phyloP scores from a whole-genome alignment of 1,284 basidiomycete genomes.

The Puccinia hordei region DNA sequence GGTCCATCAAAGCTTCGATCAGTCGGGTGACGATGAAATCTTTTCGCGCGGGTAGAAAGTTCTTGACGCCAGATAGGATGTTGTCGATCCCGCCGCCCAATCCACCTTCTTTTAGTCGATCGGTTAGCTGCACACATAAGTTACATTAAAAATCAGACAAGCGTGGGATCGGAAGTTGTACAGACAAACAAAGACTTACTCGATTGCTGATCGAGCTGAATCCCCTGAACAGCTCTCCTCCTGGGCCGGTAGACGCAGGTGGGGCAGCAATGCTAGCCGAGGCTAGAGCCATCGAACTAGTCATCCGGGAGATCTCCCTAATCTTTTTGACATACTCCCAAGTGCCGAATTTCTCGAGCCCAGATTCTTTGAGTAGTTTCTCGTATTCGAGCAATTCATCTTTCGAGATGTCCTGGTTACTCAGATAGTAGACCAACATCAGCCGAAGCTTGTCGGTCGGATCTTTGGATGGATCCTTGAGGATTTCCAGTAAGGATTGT shows the following conservation, averaged over 20 bases:
- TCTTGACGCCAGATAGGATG: constrained; percentile 94
- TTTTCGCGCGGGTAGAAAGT: constrained; percentile 94
- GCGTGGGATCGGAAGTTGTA: too few species aligned
- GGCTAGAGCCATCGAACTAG: constrained; percentile 64
- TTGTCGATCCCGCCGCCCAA: constrained; percentile 75
- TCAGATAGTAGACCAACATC: constrained; percentile 89
- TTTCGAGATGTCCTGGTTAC: constrained; percentile 76
- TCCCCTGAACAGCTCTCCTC: constrained; percentile 80
- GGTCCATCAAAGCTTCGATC: constrained; percentile 95
- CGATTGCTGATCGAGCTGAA: constrained; percentile 88
- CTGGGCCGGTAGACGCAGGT: constrained; percentile 61
- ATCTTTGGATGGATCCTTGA: constrained; percentile 69
- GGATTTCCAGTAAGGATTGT: constrained; percentile 75
- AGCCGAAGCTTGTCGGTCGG: constrained; percentile 87
- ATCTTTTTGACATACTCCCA: constrained; percentile 88
- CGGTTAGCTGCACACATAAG: constrained; percentile 69
- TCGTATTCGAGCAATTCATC: constrained; percentile 87
- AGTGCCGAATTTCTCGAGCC: constrained; percentile 73
- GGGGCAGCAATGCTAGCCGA: constrained; percentile 73
- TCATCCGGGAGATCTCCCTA: constrained; percentile 86
- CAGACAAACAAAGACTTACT: constrained; percentile 63
- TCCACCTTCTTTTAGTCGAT: constrained; percentile 88
- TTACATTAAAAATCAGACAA: neutral
- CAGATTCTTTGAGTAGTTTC: constrained; percentile 77
- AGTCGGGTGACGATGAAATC: constrained; percentile 88